These are phyloP conservation scores for Candida quercuum DNA, from an alignment of 805 yeast genomes.

Conservation along the genomic window DNA sequence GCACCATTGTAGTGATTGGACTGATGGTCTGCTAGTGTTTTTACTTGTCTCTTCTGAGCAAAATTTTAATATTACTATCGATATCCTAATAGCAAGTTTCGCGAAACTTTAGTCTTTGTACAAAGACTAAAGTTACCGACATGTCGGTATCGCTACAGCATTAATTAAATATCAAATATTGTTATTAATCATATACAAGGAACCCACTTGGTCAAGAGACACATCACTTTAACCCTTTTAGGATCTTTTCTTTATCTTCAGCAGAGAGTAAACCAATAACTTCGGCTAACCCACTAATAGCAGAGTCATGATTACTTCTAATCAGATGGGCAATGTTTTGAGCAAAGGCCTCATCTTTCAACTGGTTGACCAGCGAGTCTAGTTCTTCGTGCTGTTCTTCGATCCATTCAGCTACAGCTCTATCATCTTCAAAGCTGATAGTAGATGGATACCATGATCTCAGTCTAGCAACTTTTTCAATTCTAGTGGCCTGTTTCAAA, in stretches of 20 bases:
- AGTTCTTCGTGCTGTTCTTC: slow-evolving; percentile 69
- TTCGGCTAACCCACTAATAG: slow-evolving; percentile 51
- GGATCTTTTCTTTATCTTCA: slow-evolving; percentile 46
- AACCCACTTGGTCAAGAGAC: no score
- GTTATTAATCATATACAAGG: not conserved
- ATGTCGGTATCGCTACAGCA: no score
- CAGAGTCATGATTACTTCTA: slow-evolving; percentile 47
- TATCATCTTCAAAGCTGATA: slow-evolving; percentile 66
- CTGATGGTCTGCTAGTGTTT: not conserved
- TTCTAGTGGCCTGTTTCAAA: slow-evolving; percentile 53
- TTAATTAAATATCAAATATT: no score
- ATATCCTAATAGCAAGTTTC: no score
- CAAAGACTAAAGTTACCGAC: no score
- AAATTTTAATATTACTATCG: no score
- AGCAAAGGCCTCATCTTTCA: slow-evolving; percentile 63
- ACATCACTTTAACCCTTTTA: slow-evolving; percentile 28
- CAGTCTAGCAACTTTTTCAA: slow-evolving; percentile 82
- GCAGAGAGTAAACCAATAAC: slow-evolving; percentile 45
- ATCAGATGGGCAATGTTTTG: slow-evolving; percentile 56
- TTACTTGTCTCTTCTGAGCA: no score
- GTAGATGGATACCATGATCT: slow-evolving; percentile 80
- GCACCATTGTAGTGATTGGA: slow-evolving; percentile 32
- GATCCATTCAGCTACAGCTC: slow-evolving; percentile 77
- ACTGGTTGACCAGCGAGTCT: slow-evolving; percentile 53
- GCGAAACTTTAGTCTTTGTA: no score